Percentiles rank a stretch among this genome's conserved stretches.
phyloP scores from a whole-genome alignment of 768 basidiomycete species.

The Boletus reticulatus region DNA sequence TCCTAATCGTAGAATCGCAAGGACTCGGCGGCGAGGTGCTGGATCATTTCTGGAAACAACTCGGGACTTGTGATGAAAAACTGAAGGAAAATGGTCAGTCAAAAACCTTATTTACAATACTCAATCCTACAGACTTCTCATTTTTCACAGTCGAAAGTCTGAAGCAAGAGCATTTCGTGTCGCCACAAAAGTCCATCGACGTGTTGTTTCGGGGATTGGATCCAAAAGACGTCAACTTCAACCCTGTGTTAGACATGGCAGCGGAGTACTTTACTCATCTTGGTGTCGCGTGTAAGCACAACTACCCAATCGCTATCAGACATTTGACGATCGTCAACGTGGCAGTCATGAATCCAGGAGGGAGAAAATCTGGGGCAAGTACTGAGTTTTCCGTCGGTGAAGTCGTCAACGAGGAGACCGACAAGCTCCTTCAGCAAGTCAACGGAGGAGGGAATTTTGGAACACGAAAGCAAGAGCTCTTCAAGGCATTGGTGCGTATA shows the following conservation, averaged over 20 bases:
- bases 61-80: not conserved
- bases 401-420: not conserved
- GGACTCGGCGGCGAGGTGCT: not conserved
- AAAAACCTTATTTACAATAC: not conserved
- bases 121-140: not conserved
- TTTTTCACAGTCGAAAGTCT: conserved; percentile 2
- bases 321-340: not conserved
- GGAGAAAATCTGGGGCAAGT: not conserved
- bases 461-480: not conserved
- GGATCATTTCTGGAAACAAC: conserved; percentile 1
- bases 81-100: not conserved
- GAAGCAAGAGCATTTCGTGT: not conserved
- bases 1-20: conserved; percentile 1
- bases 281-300: not conserved
- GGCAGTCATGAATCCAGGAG: conserved; percentile 1
- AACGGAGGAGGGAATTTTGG: not conserved
- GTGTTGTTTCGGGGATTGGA: not conserved
- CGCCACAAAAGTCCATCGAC: not conserved
- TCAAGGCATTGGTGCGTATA: conserved; percentile 4
- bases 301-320: not conserved
- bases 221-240: not conserved
- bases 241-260: not conserved
- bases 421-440: not conserved
- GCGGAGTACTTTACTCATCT: not conserved
- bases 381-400: not conserved